phyloP scores from a whole-genome alignment of 805 yeast species.

The Kodamaea jinghongensis region DNA sequence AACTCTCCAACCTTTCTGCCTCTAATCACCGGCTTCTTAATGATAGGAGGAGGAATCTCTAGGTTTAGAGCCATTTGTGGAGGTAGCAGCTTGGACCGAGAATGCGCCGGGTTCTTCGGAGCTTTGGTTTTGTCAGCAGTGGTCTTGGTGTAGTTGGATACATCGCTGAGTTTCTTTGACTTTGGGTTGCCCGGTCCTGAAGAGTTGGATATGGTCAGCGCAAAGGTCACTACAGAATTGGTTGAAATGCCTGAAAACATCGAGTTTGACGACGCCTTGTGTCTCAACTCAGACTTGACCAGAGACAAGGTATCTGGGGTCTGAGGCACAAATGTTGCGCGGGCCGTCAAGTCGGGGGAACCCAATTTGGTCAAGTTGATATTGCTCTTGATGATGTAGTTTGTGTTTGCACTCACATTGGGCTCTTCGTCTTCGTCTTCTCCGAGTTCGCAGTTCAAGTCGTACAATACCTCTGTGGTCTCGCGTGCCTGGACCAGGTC shows the following conservation, averaged over 20 bases:
- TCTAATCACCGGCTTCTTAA: constrained; percentile 43
- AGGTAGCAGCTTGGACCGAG: constrained; percentile 12
- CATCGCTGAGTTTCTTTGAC: constrained; percentile 18
- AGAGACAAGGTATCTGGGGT: no score
- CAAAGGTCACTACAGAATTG: constrained; percentile 5
- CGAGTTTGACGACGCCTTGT: constrained; percentile 8
- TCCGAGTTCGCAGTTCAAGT: constrained; percentile 30
- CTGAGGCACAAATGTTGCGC: no score
- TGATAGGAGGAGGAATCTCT: constrained; percentile 4
- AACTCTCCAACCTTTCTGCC: constrained; percentile 61
- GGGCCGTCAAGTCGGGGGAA: not conserved
- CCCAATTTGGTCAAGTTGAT: constrained; percentile 2
- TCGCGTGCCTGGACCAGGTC: constrained; percentile 16
- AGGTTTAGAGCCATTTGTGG: constrained; percentile 8
- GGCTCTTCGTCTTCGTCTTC: constrained; percentile 12
- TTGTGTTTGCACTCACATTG: constrained; percentile 10
- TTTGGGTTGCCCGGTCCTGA: constrained; percentile 3
- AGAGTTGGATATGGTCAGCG: constrained; percentile 6
- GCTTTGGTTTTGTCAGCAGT: constrained; percentile 1
- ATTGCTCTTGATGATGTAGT: constrained; percentile 1
- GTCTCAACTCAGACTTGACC: constrained; percentile 2
- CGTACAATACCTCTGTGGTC: constrained; percentile 27
- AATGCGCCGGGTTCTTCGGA: no score
- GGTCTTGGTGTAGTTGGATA: constrained; percentile 18
- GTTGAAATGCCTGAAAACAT: constrained; percentile 11